Percentiles rank a stretch among this genome's conserved stretches.
phyloP scores from a whole-genome alignment of 768 basidiomycete genomes.

The Agrocybe praecox region DNA sequence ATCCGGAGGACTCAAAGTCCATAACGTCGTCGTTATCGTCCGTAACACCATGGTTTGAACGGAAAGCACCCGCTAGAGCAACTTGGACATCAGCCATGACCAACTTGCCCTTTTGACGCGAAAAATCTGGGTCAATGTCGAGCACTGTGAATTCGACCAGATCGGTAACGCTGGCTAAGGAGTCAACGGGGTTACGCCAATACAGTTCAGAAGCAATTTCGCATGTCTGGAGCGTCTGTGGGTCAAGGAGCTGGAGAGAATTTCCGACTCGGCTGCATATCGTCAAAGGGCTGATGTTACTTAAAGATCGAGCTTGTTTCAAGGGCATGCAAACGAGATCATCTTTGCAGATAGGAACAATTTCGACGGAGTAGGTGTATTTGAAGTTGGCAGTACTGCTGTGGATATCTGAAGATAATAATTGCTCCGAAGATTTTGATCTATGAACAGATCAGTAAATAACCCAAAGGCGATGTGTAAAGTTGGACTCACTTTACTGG shows the following conservation, averaged over 20 bases:
- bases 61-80: conserved; percentile 79
- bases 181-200: conserved; percentile 91
- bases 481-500: conserved; percentile 73
- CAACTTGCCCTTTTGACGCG: conserved; percentile 67
- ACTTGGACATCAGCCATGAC: conserved; percentile 87
- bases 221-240: conserved; percentile 78
- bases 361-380: conserved; percentile 97
- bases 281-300: conserved; percentile 88
- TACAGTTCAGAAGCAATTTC: conserved; percentile 80
- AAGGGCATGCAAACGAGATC: conserved; percentile 90
- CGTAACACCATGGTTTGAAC: conserved; percentile 42
- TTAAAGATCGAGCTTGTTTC: conserved; percentile 79
- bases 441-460: conserved; percentile 37
- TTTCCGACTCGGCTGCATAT: conserved; percentile 92
- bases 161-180: conserved; percentile 81
- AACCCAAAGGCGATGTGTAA: background rate
- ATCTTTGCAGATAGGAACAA: conserved; percentile 96
- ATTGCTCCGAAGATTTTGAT: conserved; percentile 91
- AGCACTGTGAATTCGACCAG: conserved; percentile 94
- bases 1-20: conserved; percentile 62
- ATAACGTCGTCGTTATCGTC: conserved; percentile 56
- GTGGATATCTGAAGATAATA: conserved; percentile 92
- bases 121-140: conserved; percentile 83
- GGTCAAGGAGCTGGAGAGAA: conserved; percentile 89
- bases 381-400: conserved; percentile 94